phyloP scores from a whole-genome alignment of 768 basidiomycete genomes.

The Piloderma croceum region DNA sequence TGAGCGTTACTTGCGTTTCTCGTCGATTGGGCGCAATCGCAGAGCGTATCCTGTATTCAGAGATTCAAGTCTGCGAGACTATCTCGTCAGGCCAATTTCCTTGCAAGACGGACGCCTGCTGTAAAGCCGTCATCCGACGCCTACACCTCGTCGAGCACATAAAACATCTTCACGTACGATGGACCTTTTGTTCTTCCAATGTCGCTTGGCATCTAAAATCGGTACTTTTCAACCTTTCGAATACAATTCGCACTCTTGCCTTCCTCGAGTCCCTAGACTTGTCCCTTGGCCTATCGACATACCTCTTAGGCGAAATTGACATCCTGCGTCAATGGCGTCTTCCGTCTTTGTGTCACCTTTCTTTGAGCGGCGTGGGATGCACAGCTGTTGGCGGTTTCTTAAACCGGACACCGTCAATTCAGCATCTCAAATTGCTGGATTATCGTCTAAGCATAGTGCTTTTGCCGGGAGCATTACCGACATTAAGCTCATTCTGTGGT shows the following conservation, averaged over 20 bases:
- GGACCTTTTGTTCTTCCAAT: conserved; percentile 30
- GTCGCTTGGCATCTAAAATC: conserved; percentile 27
- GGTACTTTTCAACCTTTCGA: conserved; percentile 36
- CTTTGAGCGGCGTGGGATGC: conserved; percentile 38
- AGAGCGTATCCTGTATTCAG: conserved; percentile 54
- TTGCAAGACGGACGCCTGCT: conserved; percentile 47
- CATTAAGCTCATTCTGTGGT: conserved; percentile 53
- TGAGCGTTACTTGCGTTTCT: conserved; percentile 40
- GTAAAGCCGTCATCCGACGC: conserved; percentile 42
- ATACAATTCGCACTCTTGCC: conserved; percentile 30
- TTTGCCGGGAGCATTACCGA: conserved; percentile 39
- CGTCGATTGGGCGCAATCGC: conserved; percentile 45
- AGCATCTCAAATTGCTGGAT: conserved; percentile 43
- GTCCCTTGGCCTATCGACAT: conserved; percentile 41
- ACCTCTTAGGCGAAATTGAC: conserved; percentile 30
- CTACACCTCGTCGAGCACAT: conserved; percentile 42
- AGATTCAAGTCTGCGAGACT: conserved; percentile 44
- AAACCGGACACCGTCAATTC: conserved; percentile 41
- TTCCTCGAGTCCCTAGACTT: conserved; percentile 53
- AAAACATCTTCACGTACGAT: conserved; percentile 46
- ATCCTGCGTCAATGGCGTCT: conserved; percentile 36
- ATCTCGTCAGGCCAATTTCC: conserved; percentile 36
- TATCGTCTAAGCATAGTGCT: conserved; percentile 38
- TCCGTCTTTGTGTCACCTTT: conserved; percentile 37
- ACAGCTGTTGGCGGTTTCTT: conserved; percentile 38